Evolutionary conservation across 1,284 basidiomycete species (phyloP).

Genomic region (Coniophora puteana): DNA sequence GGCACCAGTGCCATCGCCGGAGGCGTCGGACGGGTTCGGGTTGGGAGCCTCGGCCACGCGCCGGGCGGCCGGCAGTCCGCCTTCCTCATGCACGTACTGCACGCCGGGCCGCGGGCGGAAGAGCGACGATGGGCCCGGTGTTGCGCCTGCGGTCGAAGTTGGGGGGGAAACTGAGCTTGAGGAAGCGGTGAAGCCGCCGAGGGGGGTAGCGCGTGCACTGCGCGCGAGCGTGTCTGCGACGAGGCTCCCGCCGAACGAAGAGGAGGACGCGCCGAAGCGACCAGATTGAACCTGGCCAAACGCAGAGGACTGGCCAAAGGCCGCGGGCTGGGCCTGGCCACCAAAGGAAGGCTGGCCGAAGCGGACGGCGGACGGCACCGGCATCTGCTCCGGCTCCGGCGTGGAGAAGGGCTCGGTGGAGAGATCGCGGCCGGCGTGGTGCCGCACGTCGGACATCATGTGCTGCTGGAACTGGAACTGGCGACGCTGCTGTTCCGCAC

Average conservation of each 20-base stretch:
- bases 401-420: neutral
- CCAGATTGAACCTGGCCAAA: conserved; percentile 10
- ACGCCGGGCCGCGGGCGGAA: conserved; percentile 9
- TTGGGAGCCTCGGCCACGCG: conserved; percentile 5
- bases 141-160: conserved; percentile 10
- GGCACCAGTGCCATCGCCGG: no score
- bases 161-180: no score
- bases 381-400: neutral
- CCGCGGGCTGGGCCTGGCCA: conserved; percentile 11
- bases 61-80: conserved; percentile 5
- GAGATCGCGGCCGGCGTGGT: conserved; percentile 12
- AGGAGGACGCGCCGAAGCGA: conserved; percentile 5
- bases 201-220: no score
- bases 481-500: no score
- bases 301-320: conserved; percentile 1
- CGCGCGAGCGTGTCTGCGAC: no score
- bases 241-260: no score
- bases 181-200: no score
- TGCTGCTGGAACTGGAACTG: conserved; percentile 20
- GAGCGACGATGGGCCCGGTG: neutral
- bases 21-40: no score
- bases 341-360: conserved; percentile 26
- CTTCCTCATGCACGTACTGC: conserved; percentile 12
- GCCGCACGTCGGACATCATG: conserved; percentile 1
- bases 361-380: neutral